Conservation (phyloP, 257 asterid species). For the Nyctanthes arbortristis region DNA sequence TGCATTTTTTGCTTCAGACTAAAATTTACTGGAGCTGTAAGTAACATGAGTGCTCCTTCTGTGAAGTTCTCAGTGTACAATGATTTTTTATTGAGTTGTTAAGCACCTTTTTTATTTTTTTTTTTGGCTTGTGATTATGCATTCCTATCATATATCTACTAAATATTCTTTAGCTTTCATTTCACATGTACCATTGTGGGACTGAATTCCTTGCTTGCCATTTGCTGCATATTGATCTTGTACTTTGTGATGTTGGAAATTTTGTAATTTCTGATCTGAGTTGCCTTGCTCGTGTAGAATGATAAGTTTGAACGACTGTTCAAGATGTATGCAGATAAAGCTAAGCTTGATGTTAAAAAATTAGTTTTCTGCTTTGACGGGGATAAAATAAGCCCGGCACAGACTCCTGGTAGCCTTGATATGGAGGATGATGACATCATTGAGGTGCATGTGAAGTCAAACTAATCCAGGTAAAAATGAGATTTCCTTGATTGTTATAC, state of each 20-base stretch:
- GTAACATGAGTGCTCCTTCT: neutral
- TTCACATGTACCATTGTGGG: neutral
- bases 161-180: neutral
- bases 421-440: slow-evolving; percentile 92
- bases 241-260: neutral
- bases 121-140: too few species aligned
- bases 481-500: slow-evolving; percentile 2
- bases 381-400: slow-evolving; percentile 60
- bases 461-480: slow-evolving; percentile 40
- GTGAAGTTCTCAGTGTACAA: neutral
- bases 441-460: slow-evolving; percentile 69
- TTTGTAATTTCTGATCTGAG: slow-evolving; percentile 2
- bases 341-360: slow-evolving; percentile 52
- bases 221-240: slow-evolving; percentile 3
- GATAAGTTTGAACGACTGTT: slow-evolving; percentile 78
- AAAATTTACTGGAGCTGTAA: neutral
- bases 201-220: slow-evolving; percentile 6
- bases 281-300: slow-evolving; percentile 49
- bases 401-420: slow-evolving; percentile 68
- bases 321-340: slow-evolving; percentile 75
- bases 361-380: slow-evolving; percentile 78
- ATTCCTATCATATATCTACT: slow-evolving; percentile 5
- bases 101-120: neutral
- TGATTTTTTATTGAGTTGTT: neutral
- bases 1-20: neutral